Percentiles rank a stretch among this genome's conserved stretches.
Conservation (phyloP, 176 grass and related monocot species). For the Cenchrus purpureus region DNA sequence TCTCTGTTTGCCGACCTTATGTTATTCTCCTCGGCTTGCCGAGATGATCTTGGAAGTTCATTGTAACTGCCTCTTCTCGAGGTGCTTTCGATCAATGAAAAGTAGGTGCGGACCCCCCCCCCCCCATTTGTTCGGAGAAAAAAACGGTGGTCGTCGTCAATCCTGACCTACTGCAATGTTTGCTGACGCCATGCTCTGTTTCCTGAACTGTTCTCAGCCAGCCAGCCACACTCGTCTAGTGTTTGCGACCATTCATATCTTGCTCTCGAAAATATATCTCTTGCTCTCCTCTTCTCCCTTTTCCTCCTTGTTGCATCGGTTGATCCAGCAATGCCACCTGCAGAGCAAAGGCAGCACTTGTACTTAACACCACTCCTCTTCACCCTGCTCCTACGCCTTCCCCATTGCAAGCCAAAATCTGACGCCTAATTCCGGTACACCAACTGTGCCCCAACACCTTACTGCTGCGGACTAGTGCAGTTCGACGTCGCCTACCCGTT, state of each 20-base stretch:
- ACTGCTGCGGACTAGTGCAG: conserved; percentile 6
- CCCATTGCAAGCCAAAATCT: not conserved
- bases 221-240: not conserved
- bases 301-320: not conserved
- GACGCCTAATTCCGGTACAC: conserved; percentile 30
- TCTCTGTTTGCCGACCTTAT: no score
- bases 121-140: no score
- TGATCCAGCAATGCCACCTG: not conserved
- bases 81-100: no score
- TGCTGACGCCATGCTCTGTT: not conserved
- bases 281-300: not conserved
- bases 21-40: no score
- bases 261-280: no score
- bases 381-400: not conserved
- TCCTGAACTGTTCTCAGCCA: conserved; percentile 13
- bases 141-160: no score
- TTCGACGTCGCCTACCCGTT: conserved; percentile 39
- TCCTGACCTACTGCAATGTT: no score
- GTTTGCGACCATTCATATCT: not conserved
- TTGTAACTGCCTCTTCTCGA: no score
- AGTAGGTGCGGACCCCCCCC: no score
- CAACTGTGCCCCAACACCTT: not conserved
- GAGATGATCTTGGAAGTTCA: no score
- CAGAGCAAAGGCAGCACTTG: not conserved
- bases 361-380: not conserved